Conservation (phyloP, 768 basidiomycete genomes). For the Termitomyces sp. region DNA sequence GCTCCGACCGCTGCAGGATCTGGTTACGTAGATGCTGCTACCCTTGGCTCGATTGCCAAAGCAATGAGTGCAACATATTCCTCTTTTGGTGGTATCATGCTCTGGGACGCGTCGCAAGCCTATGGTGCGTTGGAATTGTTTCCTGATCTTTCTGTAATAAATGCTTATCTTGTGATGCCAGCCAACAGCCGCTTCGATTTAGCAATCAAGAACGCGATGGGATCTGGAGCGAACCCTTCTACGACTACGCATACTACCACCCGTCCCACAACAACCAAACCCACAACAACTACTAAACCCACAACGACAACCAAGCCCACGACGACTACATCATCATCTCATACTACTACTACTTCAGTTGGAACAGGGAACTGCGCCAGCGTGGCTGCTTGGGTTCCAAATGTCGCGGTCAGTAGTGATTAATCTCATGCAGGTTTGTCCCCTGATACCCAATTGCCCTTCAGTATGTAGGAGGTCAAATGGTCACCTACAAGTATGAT, state of each 20-base stretch:
- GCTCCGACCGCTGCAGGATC: slow-evolving; percentile 43
- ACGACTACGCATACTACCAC: slow-evolving; percentile 12
- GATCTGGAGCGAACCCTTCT: slow-evolving; percentile 11
- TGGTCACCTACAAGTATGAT: slow-evolving; percentile 35
- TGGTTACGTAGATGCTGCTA: slow-evolving; percentile 43
- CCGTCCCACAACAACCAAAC: slow-evolving; percentile 3
- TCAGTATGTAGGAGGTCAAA: slow-evolving; percentile 37
- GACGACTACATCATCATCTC: slow-evolving; percentile 3
- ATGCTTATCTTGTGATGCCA: slow-evolving; percentile 1
- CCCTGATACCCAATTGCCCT: background rate
- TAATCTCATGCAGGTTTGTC: background rate
- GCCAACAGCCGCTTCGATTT: slow-evolving; percentile 36
- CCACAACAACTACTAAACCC: slow-evolving; percentile 1
- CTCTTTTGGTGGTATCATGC: slow-evolving; percentile 49
- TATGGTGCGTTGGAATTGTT: slow-evolving; percentile 23
- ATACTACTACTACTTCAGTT: slow-evolving; percentile 3
- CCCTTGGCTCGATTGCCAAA: slow-evolving; percentile 33
- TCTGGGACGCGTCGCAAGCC: slow-evolving; percentile 37
- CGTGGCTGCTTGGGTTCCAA: slow-evolving; percentile 34
- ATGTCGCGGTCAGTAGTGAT: slow-evolving; percentile 28
- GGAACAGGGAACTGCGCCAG: slow-evolving; percentile 31
- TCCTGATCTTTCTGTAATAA: background rate
- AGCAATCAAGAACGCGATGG: slow-evolving; percentile 35
- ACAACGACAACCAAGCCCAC: slow-evolving; percentile 1
- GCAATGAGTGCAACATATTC: slow-evolving; percentile 39